Percentiles rank a stretch among this genome's conserved stretches.
These are phyloP conservation scores for Evernia prunastri DNA, from an alignment of 495 filamentous ascomycete genomes.

Conservation along the genomic window DNA sequence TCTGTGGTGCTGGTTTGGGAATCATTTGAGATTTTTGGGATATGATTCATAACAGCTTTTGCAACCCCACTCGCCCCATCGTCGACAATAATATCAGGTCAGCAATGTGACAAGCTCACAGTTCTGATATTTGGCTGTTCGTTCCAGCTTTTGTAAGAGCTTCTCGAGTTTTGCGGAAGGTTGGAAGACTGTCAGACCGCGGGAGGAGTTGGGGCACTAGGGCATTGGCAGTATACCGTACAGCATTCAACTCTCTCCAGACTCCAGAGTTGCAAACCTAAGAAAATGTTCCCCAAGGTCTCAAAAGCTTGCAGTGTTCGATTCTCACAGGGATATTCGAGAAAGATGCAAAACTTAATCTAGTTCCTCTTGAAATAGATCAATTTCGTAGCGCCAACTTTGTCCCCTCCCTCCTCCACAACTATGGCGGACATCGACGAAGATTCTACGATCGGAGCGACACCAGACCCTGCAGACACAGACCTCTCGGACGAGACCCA, in stretches of 20 bases:
- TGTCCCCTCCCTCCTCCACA: not conserved
- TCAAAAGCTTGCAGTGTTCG: not conserved
- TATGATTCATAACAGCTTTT: no score
- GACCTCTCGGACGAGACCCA: constrained; percentile 77
- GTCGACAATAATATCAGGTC: not conserved
- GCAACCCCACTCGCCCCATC: not conserved
- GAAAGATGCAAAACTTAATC: not conserved
- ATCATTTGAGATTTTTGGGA: no score
- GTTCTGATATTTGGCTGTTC: not conserved
- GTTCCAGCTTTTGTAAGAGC: not conserved
- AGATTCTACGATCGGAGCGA: constrained; percentile 2
- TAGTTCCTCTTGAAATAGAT: not conserved
- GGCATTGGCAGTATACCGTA: not conserved
- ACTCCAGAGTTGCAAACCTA: not conserved
- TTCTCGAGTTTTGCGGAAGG: not conserved
- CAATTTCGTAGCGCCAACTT: not conserved
- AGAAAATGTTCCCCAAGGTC: not conserved
- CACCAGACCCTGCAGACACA: constrained; percentile 38
- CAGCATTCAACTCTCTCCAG: no score
- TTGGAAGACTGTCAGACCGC: not conserved
- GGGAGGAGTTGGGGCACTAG: not conserved
- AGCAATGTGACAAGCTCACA: not conserved
- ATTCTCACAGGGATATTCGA: not conserved
- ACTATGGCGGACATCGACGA: constrained; percentile 24
- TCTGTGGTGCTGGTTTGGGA: no score